Evolutionary conservation across 306 rosid genomes (phyloP), one percentile per base, ranked within the genome.

Genomic region (Quercus wislizeni): DNA sequence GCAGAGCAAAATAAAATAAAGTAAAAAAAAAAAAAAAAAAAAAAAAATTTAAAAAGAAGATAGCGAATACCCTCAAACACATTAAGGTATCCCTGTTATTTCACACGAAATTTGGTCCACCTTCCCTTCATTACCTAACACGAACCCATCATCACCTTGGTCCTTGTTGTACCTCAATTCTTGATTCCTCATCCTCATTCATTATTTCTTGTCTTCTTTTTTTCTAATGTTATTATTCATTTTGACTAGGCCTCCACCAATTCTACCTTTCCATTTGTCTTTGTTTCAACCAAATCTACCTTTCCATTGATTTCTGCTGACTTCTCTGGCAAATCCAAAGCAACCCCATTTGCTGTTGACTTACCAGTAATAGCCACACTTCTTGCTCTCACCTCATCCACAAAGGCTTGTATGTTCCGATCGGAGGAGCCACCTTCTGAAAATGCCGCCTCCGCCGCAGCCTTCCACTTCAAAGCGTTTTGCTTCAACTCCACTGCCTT

Each of bases 341-440:
- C 61, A 10, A 55, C 65, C 1, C 63, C 70, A 73, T 19, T 65
- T 6, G 55, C 9, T 17, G 38, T 49, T 81, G 73, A 33, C 77
- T 74, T 31, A 54, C 54, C 1, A 27, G 27, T 41, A 17, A 38
- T 55, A 2, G 79, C 28, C 5, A 19, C 7, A 43, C 79, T 56
- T 52, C 75, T 76, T 73, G 55, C 83, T 5, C 43, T 58, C 2
- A 88, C 82, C 61, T 86, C 79, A 30, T 80, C 83, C 8, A 89
- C 84, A 38, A 89, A 86, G 6, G 76, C 88, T 35, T 84, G 76
- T 12, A 89, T 75, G 62, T 80, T 84, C 35, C 55, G 74, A 77
- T 79, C 76, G 6, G 92, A 89, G 12, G 90, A 89, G 2, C 92
- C 92, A 2, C 89, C 87, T 43, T 80, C 88, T 0, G 80, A 76